These are phyloP conservation scores for Murraya koenigii DNA, from an alignment of 345 rosid genomes.

Conservation along the genomic window DNA sequence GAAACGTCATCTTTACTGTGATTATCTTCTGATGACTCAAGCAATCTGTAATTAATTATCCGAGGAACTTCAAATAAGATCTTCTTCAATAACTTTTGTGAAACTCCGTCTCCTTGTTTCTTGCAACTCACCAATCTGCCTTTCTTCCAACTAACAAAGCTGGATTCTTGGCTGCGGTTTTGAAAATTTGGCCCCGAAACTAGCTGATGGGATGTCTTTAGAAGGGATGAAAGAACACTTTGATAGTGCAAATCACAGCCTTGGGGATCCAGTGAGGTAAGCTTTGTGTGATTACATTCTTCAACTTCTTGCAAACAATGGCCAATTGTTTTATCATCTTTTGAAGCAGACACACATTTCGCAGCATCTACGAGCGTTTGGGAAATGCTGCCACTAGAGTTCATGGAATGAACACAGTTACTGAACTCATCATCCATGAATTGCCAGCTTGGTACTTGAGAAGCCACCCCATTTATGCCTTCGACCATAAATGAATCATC, in stretches of 20 bases:
- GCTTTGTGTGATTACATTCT: conserved; percentile 37
- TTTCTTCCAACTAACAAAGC: conserved; percentile 65
- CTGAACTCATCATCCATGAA: conserved; percentile 67
- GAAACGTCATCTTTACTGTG: conserved; percentile 30
- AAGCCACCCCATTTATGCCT: conserved; percentile 55
- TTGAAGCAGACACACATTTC: conserved; percentile 33
- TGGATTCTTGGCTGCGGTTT: conserved; percentile 47
- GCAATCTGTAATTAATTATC: conserved; percentile 40
- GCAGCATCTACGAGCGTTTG: conserved; percentile 56
- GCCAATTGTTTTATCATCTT: conserved; percentile 27
- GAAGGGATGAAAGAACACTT: conserved; percentile 54
- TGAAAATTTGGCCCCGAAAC: conserved; percentile 45
- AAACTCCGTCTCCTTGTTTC: conserved; percentile 21
- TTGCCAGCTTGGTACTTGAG: conserved; percentile 72
- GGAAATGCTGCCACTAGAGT: conserved; percentile 69
- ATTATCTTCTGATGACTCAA: conserved; percentile 36
- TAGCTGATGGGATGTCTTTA: conserved; percentile 63
- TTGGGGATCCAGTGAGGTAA: conserved; percentile 26
- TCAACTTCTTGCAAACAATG: conserved; percentile 38
- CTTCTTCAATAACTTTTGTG: conserved; percentile 74
- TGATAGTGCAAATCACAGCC: conserved; percentile 61
- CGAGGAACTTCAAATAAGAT: conserved; percentile 67
- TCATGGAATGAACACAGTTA: conserved; percentile 54
- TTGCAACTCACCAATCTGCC: conserved; percentile 21
- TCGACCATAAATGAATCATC: conserved; percentile 59